phyloP scores from a whole-genome alignment of 305 asterid genomes.

The Solanum aculeatissimum region DNA sequence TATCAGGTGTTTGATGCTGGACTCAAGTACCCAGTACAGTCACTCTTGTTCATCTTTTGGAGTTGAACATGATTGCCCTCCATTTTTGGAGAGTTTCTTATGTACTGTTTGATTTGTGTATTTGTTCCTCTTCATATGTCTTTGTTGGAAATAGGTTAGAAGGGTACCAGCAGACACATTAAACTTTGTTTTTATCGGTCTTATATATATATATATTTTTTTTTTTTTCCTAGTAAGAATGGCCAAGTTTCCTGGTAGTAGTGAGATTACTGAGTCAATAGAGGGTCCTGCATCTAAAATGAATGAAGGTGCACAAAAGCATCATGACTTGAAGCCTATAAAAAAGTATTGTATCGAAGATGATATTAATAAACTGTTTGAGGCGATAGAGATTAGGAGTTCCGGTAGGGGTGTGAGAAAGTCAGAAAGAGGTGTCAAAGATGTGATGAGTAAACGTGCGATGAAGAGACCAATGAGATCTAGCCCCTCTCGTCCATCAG shows the following conservation, averaged over 20 bases:
- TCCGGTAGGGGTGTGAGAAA: conserved; percentile 8
- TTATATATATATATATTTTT: not conserved
- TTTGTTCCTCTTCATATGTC: not conserved
- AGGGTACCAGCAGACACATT: not conserved
- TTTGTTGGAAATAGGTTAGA: not conserved
- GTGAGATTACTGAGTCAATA: conserved; percentile 53
- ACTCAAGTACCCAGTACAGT: not conserved
- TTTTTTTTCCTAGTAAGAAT: conserved; percentile 16
- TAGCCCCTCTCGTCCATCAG: conserved; percentile 27
- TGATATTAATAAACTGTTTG: conserved; percentile 73
- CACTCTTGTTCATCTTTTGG: not conserved
- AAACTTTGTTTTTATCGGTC: not conserved
- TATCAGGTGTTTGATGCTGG: not conserved
- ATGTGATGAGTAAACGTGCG: conserved; percentile 37
- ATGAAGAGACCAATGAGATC: conserved; percentile 79
- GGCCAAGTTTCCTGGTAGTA: conserved; percentile 26
- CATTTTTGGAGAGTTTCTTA: not conserved
- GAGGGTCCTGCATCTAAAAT: conserved; percentile 23
- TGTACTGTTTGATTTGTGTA: not conserved
- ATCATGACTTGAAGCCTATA: conserved; percentile 12
- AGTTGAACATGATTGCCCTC: not conserved
- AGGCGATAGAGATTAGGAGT: conserved; percentile 48
- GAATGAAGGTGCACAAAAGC: conserved; percentile 9
- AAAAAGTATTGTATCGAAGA: conserved; percentile 30
- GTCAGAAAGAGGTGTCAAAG: conserved; percentile 17